Base-by-base conservation (phyloP, 768 basidiomycete genomes). In the Austroboletus eburneus region DNA sequence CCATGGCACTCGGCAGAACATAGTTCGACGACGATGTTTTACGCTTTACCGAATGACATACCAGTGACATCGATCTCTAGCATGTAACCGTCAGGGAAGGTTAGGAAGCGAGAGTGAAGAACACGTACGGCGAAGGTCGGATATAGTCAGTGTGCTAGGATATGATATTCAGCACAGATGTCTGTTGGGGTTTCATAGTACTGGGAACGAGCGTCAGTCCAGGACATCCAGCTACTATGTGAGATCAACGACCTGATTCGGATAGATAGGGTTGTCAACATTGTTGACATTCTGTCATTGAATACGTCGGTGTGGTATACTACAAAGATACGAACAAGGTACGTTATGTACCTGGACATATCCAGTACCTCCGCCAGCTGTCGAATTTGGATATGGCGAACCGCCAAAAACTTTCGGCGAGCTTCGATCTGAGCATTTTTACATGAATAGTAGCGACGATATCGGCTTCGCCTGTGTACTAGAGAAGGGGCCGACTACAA, bases 391-490 rank as follows among this genome's bases (percentile, higher is more conserved):
- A 43, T 65, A 57, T 6, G 73, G 70, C 22, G 66, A 68, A 0
- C 74, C 76, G 4, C 72, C 73, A 49, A 75, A 78, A 5, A 72
- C 72, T 58, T 78, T 78, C 65, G 77, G n/a, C 74, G 69, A 0
- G 74, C 75, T 2, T 74, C 76, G 47, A 77, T 75, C 52, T 74
- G 61, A 3, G 73, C 71, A 37, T 76, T 72, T 61, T 58, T 29
- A 69, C 72, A 21, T 57, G 64, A 40, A 77, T 62, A 56, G 77
- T 72, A 21, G 67, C 68, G 23, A 75, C 72, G 39, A 76, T 72
- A 36, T 76, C 73, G 20, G 60, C 66, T 48, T 64, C 62, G 6
- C 67, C 64, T 2, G 70, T 64, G 42, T 67, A 72, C 68, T 71
- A 17, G 32, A 39, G 30, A 7, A 20, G 35, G 1, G 17, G 9